These are phyloP conservation scores for Ceratocystis ficicola DNA, from an alignment of 2,329 filamentous ascomycete genomes.

Conservation along the genomic window DNA sequence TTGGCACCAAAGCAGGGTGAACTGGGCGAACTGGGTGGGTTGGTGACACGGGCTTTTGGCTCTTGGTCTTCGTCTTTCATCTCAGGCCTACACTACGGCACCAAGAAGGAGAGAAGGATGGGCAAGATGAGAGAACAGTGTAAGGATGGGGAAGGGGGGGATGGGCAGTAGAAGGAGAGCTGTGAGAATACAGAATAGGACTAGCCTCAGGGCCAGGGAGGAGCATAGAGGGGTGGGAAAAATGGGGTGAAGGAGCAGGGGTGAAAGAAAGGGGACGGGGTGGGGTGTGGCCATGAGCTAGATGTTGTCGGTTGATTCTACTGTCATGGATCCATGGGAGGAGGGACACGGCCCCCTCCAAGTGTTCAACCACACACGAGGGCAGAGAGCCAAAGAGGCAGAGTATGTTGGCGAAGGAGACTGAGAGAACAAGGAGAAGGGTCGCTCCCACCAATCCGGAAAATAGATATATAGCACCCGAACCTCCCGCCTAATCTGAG, in stretches of 20 bases:
- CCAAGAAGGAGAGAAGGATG: neutral
- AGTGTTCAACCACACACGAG: neutral
- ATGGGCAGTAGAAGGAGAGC: neutral
- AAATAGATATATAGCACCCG: slow-evolving; percentile 18
- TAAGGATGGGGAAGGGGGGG: neutral
- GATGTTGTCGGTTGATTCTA: neutral
- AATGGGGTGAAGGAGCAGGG: neutral
- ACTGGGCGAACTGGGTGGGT: neutral
- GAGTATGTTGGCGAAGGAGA: neutral
- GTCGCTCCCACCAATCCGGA: neutral
- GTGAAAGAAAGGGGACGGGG: neutral
- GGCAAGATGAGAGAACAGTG: neutral
- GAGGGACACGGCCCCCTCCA: slow-evolving; percentile 9
- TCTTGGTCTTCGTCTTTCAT: too few species aligned
- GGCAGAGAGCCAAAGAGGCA: neutral
- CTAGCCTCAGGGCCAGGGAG: neutral
- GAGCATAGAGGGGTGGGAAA: neutral
- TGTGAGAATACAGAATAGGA: neutral
- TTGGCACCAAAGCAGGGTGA: too few species aligned
- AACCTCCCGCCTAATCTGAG: neutral
- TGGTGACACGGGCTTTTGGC: neutral
- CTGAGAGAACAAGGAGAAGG: neutral
- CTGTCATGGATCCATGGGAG: neutral
- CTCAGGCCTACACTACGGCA: too few species aligned
- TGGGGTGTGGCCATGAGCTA: neutral